These are phyloP conservation scores for Aspergillus heteromorphus DNA, from an alignment of 495 filamentous ascomycete species.

Conservation along the genomic window DNA sequence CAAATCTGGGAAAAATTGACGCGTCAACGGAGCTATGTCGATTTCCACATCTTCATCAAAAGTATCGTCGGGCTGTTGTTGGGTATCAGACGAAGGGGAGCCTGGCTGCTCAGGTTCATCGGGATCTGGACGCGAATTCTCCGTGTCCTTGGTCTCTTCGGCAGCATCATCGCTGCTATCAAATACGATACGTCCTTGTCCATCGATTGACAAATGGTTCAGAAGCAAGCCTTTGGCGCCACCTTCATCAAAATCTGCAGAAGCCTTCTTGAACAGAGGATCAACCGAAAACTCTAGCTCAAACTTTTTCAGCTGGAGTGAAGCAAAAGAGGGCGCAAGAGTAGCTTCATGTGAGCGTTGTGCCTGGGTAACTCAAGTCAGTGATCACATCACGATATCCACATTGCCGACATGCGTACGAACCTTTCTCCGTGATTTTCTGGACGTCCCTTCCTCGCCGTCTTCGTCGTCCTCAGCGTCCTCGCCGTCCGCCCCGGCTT, in stretches of 20 bases:
- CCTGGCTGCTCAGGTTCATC: constrained; percentile 29
- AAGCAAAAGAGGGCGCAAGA: constrained; percentile 78
- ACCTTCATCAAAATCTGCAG: constrained; percentile 96
- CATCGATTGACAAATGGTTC: constrained; percentile 92
- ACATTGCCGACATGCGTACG: neutral
- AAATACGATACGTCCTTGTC: constrained; percentile 88
- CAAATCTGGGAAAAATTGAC: constrained; percentile 84
- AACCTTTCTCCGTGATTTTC: constrained; percentile 70
- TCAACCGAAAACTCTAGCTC: constrained; percentile 97
- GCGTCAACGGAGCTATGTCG: constrained; percentile 66
- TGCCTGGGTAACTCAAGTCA: constrained; percentile 26
- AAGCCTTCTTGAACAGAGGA: constrained; percentile 96
- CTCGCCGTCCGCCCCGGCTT: constrained; percentile 57
- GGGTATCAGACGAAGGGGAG: constrained; percentile 15
- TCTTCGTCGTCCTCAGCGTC: constrained; percentile 69
- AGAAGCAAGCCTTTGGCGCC: constrained; percentile 93
- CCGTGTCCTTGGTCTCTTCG: constrained; percentile 54
- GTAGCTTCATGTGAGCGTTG: constrained; percentile 89
- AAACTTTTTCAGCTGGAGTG: constrained; percentile 91
- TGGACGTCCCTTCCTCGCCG: constrained; percentile 73
- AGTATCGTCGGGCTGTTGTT: constrained; percentile 36
- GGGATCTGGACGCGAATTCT: constrained; percentile 30
- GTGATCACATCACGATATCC: neutral
- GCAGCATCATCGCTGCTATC: constrained; percentile 91
- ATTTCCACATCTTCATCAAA: constrained; percentile 63